phyloP scores from a whole-genome alignment of 495 filamentous ascomycete species.

The Chaetomidium leptoderma region DNA sequence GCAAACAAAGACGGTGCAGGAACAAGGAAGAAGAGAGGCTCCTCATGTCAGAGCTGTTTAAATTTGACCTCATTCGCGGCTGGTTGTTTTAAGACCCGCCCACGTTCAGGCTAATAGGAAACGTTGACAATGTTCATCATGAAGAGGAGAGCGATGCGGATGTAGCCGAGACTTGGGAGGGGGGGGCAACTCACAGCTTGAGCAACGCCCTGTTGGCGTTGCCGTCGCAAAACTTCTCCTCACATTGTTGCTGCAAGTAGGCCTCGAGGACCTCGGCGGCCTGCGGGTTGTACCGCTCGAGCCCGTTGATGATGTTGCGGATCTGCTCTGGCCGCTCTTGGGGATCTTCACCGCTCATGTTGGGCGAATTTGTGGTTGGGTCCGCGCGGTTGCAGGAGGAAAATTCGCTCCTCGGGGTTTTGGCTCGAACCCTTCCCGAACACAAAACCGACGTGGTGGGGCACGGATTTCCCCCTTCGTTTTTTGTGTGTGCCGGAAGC shows the following conservation, averaged over 20 bases:
- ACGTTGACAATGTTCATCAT: constrained; percentile 80
- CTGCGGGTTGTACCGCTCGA: constrained; percentile 98
- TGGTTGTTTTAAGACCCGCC: constrained; percentile 47
- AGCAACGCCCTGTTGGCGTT: constrained; percentile 93
- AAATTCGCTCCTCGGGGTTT: constrained; percentile 18
- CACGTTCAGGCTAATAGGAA: constrained; percentile 94
- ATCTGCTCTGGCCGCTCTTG: constrained; percentile 80
- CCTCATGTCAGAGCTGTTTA: constrained; percentile 57
- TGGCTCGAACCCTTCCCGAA: constrained; percentile 24
- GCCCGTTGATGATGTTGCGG: constrained; percentile 83
- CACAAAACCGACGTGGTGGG: constrained; percentile 29
- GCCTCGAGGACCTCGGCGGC: constrained; percentile 91
- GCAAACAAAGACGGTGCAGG: background rate
- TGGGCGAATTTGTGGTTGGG: constrained; percentile 32
- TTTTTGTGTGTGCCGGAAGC: constrained; percentile 1
- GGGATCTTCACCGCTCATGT: constrained; percentile 54
- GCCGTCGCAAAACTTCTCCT: constrained; percentile 86
- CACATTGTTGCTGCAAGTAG: constrained; percentile 92
- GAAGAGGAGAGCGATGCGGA: constrained; percentile 16
- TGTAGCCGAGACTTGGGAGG: constrained; percentile 7
- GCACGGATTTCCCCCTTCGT: constrained; percentile 23
- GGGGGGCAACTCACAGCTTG: constrained; percentile 77
- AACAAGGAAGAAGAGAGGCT: constrained; percentile 1
- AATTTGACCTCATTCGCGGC: constrained; percentile 42
- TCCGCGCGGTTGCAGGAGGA: constrained; percentile 20